Evolutionary conservation across 2,329 filamentous ascomycete genomes (phyloP), one percentile per base, ranked within the genome.

Genomic region (Fusarium solani-melongenae): DNA sequence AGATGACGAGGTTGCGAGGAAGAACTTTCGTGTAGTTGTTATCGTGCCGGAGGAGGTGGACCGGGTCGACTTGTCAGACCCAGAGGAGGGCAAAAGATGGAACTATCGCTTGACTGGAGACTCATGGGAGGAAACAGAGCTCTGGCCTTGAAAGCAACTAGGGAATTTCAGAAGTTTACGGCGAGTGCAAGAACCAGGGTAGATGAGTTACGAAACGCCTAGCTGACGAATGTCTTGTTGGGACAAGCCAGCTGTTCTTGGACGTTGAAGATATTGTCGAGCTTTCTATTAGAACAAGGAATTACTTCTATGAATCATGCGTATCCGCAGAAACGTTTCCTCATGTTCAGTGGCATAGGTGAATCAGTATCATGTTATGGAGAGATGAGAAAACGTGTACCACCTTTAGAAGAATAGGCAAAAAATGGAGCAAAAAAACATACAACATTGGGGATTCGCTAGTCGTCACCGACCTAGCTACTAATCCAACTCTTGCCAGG

Each of bases 1-100:
- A 7, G 83, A 94, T 51, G 94, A 98, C 70, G 81, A 84, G 36
- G 82, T 92, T 64, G 93, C 94, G 44, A 87, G 94, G 74, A 84
- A 84, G 73, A 93, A 97, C 81, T 98, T 97, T 80, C 87, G 94
- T 29, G 92, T 97, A 4, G 91, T 95, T n/a, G 90, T 96, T 49
- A 92, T 98, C 74, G 89, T 92, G 69, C 94, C 94, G 0, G 89
- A 93, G 10, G 90, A 93, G 80, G 91, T 97, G 22, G 95, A 97
- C 80, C 87, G 88, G 77, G 86, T 93, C 17, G 93, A 96, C 80
- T 82, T 97, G 62, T 91, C 88, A 65, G 89, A 94, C 78, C 89
- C 92, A 1, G 87, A 88, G 55, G 88, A 89, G 69, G 86, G 87
- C 14, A 85, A 88, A 72, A 86, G 95, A 77, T 93, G 91, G 86